phyloP scores from a whole-genome alignment of 148 eudicot genomes.

The Linanthus parryae region DNA sequence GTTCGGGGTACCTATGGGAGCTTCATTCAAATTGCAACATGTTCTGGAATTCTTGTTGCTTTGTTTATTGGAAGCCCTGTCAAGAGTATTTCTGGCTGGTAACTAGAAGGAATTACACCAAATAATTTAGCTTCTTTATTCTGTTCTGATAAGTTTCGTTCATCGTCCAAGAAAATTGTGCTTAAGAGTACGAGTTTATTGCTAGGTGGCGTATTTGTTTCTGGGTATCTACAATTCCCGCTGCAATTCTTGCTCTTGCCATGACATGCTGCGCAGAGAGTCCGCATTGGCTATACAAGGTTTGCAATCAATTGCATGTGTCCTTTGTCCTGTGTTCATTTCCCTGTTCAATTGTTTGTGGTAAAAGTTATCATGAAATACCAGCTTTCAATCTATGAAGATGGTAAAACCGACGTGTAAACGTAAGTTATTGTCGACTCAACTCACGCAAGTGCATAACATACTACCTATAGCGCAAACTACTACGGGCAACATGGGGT shows the following conservation, averaged over 20 bases:
- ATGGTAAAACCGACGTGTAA: too few relatives aligned
- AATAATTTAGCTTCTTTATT: neutral
- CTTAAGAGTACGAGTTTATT: neutral
- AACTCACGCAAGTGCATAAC: too few relatives aligned
- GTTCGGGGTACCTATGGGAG: conserved; percentile 98
- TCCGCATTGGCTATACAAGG: conserved; percentile 98
- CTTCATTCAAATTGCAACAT: conserved; percentile 90
- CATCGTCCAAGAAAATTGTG: neutral
- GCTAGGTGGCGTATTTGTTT: conserved; percentile 96
- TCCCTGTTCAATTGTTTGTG: neutral
- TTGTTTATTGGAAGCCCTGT: conserved; percentile 78
- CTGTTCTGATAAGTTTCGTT: neutral
- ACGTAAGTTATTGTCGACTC: too few relatives aligned
- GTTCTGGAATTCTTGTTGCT: conserved; percentile 76
- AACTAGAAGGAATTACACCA: conserved; percentile 14
- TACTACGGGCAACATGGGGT: too few relatives aligned
- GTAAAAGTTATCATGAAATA: too few relatives aligned
- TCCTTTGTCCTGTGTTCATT: neutral
- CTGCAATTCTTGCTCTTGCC: conserved; percentile 64
- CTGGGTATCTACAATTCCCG: conserved; percentile 82
- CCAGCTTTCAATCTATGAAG: too few relatives aligned
- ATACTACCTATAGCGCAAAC: too few relatives aligned
- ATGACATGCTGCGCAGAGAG: conserved; percentile 86
- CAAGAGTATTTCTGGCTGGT: conserved; percentile 64
- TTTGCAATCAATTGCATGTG: conserved; percentile 20